Conservation (phyloP, 1,139 yeast species). For the Nadsonia starkeyi-henricii region DNA sequence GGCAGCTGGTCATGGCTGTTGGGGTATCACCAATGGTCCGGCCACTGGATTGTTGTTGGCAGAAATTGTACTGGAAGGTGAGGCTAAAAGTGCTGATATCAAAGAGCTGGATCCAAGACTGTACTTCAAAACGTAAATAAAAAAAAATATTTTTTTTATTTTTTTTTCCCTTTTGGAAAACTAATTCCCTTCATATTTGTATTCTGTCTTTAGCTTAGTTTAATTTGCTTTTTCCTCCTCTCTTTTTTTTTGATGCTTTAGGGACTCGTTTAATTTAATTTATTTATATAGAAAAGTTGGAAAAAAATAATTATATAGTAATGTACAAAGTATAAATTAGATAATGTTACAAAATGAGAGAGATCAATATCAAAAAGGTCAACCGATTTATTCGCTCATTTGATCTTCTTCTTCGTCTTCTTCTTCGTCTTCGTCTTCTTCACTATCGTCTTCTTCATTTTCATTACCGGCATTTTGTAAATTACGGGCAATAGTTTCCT, state of each 20-base stretch:
- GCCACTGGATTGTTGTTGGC: slow-evolving; percentile 90
- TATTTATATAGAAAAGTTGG: no score
- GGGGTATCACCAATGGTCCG: slow-evolving; percentile 98
- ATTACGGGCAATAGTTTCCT: not conserved
- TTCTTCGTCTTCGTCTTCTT: not conserved
- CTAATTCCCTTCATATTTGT: no score
- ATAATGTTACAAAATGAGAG: not conserved
- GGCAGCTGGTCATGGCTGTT: slow-evolving; percentile 92
- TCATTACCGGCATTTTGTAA: not conserved
- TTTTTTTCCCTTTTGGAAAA: no score
- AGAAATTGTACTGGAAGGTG: slow-evolving; percentile 75
- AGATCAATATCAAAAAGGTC: not conserved
- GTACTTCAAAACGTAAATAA: slow-evolving; percentile 33
- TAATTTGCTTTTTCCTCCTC: no score
- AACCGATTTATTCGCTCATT: not conserved
- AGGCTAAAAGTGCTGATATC: slow-evolving; percentile 61
- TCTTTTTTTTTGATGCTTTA: no score
- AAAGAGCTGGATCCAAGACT: slow-evolving; percentile 71
- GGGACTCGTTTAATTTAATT: no score
- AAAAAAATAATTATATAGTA: not conserved
- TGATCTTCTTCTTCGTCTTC: not conserved
- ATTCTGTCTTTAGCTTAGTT: no score
- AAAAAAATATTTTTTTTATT: no score
- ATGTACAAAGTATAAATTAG: not conserved
- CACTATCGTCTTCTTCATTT: not conserved